Percentiles rank a stretch among this genome's conserved stretches.
phyloP scores from a whole-genome alignment of 129 eudicot genomes.

The Lactuca sativa region DNA sequence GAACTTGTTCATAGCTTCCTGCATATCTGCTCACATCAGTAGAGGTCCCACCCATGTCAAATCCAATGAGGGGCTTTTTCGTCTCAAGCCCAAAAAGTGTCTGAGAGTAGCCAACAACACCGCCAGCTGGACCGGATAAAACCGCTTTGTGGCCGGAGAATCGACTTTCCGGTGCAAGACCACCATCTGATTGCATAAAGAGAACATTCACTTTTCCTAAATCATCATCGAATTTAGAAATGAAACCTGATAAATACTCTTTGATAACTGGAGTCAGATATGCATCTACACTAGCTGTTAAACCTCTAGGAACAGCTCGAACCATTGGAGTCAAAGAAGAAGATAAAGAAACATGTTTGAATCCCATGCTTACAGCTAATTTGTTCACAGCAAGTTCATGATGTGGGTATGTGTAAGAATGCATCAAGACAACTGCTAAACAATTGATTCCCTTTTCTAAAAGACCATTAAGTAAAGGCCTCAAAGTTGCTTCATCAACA shows the following conservation, averaged over 20 bases:
- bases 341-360: slow-evolving; percentile 85
- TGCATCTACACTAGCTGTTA: slow-evolving; percentile 96
- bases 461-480: slow-evolving; percentile 65
- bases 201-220: slow-evolving; percentile 73
- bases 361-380: slow-evolving; percentile 73
- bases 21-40: slow-evolving; percentile 98
- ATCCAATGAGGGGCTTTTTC: slow-evolving; percentile 81
- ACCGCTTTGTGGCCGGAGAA: slow-evolving; percentile 98
- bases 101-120: slow-evolving; percentile 96
- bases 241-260: slow-evolving; percentile 83
- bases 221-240: slow-evolving; percentile 82
- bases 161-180: slow-evolving; percentile 92
- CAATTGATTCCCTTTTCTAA: slow-evolving; percentile 71
- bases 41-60: slow-evolving; percentile 99
- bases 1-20: slow-evolving; percentile 84
- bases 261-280: slow-evolving; percentile 90
- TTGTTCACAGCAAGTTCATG: slow-evolving; percentile 64
- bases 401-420: slow-evolving; percentile 84
- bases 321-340: slow-evolving; percentile 98
- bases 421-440: slow-evolving; percentile 89
- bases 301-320: slow-evolving; percentile 98
- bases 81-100: slow-evolving; percentile 86
- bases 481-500: slow-evolving; percentile 54
- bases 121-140: slow-evolving; percentile 98
- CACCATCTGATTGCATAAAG: slow-evolving; percentile 99